Base-by-base conservation (phyloP, 2,329 filamentous ascomycete species). In the Harringtonia aguacate region DNA sequence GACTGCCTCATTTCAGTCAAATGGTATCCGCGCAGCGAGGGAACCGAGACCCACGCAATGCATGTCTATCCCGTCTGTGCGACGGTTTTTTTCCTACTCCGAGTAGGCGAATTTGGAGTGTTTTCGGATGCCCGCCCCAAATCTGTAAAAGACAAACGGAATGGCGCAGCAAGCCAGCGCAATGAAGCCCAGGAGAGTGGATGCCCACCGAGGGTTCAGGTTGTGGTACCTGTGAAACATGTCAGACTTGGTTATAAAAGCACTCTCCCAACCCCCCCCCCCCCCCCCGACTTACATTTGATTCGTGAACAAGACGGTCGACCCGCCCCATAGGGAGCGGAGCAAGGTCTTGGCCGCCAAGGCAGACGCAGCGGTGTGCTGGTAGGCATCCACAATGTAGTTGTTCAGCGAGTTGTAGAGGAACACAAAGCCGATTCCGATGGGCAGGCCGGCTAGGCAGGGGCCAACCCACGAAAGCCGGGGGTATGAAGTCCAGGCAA, bases 301-400 rank as follows among this genome's bases (percentile, higher is more conserved):
- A n/a, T 69, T 55, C 9, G 50, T 53, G 22, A 64, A 64, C 13
- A 79, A 58, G 1, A 74, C 74, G 4, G 78, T 57, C n/a, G 72
- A 58, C 1, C 67, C 72, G 15, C 72, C 75, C 45, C 70, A 57
- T 0, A 80, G 56, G 7, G 62, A 68, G 14, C 79, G 62, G 10
- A 82, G 58, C 1, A 83, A 70, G 0, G 77, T 75, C 48, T 70
- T 80, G 1, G 79, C 79, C 0, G 81, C 80, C 2, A 83, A 70
- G 0, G 68, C 68, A 1, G 61, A 66, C n/a, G 68, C 68, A 5
- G 68, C 65, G 44, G 68, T 69, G 36, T 64, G 50, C 18, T 61
- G 61, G 46, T 66, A 70, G 3, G 72, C 68, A 46, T 85, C 79
- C 28, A 84, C 72, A 4, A 84, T 67, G 51, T 86, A 86, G 4